These are phyloP conservation scores for Metarhizium sp. DNA, from an alignment of 2,329 filamentous ascomycete genomes.

Conservation along the genomic window DNA sequence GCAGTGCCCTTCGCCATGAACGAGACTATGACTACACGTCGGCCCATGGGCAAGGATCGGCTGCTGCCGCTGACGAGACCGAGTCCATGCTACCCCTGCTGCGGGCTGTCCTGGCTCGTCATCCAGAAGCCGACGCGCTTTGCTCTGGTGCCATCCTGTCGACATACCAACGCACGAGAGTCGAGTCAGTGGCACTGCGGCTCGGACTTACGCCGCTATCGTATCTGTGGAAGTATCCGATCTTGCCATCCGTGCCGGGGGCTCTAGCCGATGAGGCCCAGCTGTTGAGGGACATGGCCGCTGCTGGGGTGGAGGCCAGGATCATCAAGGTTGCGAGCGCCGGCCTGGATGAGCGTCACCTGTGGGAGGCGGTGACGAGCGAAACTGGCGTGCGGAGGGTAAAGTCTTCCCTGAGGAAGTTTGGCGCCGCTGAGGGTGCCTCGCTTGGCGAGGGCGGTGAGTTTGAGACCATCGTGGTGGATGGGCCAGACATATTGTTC, in stretches of 20 bases:
- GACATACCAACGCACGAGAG: slow-evolving; percentile 91
- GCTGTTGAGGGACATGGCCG: slow-evolving; percentile 74
- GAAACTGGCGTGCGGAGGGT: slow-evolving; percentile 35
- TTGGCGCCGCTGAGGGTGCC: slow-evolving; percentile 59
- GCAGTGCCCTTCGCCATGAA: slow-evolving; percentile 58
- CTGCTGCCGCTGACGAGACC: slow-evolving; percentile 60
- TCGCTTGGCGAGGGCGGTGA: slow-evolving; percentile 89
- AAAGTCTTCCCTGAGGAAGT: slow-evolving; percentile 50
- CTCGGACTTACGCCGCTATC: slow-evolving; percentile 76
- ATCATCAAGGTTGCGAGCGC: slow-evolving; percentile 94
- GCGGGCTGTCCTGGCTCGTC: slow-evolving; percentile 50
- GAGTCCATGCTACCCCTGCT: slow-evolving; percentile 77
- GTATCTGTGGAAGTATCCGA: slow-evolving; percentile 87
- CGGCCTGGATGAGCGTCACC: slow-evolving; percentile 67
- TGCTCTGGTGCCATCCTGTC: slow-evolving; percentile 88
- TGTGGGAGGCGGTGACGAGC: slow-evolving; percentile 73
- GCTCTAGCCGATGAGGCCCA: slow-evolving; percentile 33
- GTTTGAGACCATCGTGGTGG: slow-evolving; percentile 85
- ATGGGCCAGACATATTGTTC: slow-evolving; percentile 68
- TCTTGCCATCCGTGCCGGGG: slow-evolving; percentile 44
- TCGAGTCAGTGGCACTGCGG: slow-evolving; percentile 82
- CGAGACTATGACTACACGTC: slow-evolving; percentile 53
- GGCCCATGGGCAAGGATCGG: slow-evolving; percentile 10
- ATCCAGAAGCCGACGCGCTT: slow-evolving; percentile 78
- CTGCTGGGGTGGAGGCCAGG: slow-evolving; percentile 69